Evolutionary conservation across 73 alveolate genomes (phyloP), one percentile per base, ranked within the genome.

Genomic region (Paramecium tetraurelia): DNA sequence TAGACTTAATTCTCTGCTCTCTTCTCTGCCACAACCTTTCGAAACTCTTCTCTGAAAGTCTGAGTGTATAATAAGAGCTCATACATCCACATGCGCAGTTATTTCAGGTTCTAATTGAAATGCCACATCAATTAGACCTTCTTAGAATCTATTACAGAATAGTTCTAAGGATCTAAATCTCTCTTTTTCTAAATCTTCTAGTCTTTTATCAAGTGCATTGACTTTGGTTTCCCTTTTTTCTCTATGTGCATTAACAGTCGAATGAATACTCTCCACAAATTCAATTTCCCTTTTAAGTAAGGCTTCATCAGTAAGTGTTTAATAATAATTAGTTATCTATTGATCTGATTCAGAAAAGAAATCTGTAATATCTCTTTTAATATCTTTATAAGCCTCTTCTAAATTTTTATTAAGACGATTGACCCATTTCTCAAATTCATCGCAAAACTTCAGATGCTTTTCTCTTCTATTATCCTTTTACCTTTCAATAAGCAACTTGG

Each of bases 341-440:
- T 69, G 24, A 89, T 71, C 94, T 70, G 86, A 83, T 46, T 69
- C 71, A 20, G 31, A 46, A 71, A 89, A 71, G 57, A 70, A 89
- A 27, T 89, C 94, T 40, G 53, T 63, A 31, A 89, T 89, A 89
- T 89, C 94, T 41, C 87, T 50, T 46, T 71, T 89, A 41, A 89
- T 89, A 33, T 89, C 94, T 7, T 77, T 89, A 83, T 89, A 89
- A 7, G 92, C 87, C 41, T 89, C 94, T 40, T 70, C 94, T 58
- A 89, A 50, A 89, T 89, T 83, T 27, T 89, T 89, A 38, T 75
- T 63, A 1, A 89, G 53, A 18, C 92, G 38, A 24, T 53, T 68
- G 8, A 83, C 87, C 94, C 94, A 89, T 43, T 50, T 69, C 16
- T 89, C 92, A 89, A 89, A 89, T 44, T 89, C 94, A 89, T 89